phyloP scores from a whole-genome alignment of 1,284 basidiomycete species.

The Leccinum cinnamomeum region DNA sequence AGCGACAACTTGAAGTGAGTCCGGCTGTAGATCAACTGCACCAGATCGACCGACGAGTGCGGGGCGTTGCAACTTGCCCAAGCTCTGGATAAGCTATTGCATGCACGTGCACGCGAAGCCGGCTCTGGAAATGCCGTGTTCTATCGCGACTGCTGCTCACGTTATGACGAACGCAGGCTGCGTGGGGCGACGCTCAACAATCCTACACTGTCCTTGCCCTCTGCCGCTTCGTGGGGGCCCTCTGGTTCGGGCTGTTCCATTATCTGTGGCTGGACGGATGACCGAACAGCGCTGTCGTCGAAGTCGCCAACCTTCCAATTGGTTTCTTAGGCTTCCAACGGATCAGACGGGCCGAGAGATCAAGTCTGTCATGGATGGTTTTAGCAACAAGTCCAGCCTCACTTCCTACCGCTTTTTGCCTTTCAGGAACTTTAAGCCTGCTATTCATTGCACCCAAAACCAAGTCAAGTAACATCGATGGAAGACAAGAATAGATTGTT shows the following conservation, averaged over 20 bases:
- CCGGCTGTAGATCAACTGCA: conserved; percentile 45
- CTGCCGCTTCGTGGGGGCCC: conserved; percentile 57
- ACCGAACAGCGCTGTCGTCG: not conserved
- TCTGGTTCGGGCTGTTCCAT: conserved; percentile 55
- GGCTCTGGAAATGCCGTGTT: conserved; percentile 45
- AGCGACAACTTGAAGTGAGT: conserved; percentile 53
- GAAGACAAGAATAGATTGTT: not conserved
- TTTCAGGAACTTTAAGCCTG: not conserved
- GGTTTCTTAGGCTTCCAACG: not conserved
- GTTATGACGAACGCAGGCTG: conserved; percentile 57
- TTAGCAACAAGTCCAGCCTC: not conserved
- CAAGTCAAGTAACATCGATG: not conserved
- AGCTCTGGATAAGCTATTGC: conserved; percentile 62
- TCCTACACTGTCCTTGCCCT: conserved; percentile 71
- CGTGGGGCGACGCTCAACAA: conserved; percentile 49
- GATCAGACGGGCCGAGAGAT: not conserved
- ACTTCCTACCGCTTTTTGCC: not conserved
- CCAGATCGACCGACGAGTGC: conserved; percentile 58
- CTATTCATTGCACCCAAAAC: not conserved
- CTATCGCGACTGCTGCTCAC: conserved; percentile 41
- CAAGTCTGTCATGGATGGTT: not conserved
- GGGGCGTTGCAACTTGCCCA: conserved; percentile 51
- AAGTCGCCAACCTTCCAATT: not conserved
- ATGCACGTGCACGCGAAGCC: conserved; percentile 49
- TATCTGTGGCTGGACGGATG: conserved; percentile 35